Base-by-base conservation (phyloP, 305 asterid genomes). In the Fraxinus greggii region DNA sequence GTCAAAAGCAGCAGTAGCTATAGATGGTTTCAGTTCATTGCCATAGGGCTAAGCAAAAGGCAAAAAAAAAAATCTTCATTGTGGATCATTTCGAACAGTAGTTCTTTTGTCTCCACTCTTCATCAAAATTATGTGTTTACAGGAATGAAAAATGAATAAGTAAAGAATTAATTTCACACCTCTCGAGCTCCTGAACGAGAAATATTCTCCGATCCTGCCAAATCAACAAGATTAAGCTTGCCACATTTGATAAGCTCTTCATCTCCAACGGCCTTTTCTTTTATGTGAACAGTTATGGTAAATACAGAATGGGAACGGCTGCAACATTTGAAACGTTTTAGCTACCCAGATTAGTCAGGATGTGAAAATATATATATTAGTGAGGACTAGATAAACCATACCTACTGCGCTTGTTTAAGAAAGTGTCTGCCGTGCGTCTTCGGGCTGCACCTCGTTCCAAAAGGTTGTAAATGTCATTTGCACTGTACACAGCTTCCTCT, bases 231-330 rank as follows among this genome's bases (percentile, higher is more conserved):
- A 88, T 94, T 94, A 75, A 94, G 94, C 92, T 94, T 94, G 78
- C 97, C 97, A 21, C 96, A 94, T 84, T 94, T 94, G 51, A 94
- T 91, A 79, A 94, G 92, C 85, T 94, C 98, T 84, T 92, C 97
- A 54, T 94, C 95, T 74, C 98, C 97, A 75, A 92, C 84, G 67
- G 86, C 81, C 74, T 88, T 89, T 88, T 94, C 98, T 89, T 94
- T 94, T 23, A 91, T 92, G 82, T 92, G 89, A 84, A 94, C 90
- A 77, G 90, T 91, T 84, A 94, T 89, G 78, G 94, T 89, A 85
- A 94, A 94, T 83, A 94, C 91, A 81, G 96, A 90, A 89, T 94
- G 98, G 78, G 98, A 94, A 59, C 97, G 95, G 79, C 98, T 94
- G 96, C 88, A 83, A 76, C 65, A 67, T 19, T 32, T 51, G 78